These are phyloP conservation scores for Hypoxylon sp. DNA, from an alignment of 2,329 filamentous ascomycete species.

Conservation along the genomic window DNA sequence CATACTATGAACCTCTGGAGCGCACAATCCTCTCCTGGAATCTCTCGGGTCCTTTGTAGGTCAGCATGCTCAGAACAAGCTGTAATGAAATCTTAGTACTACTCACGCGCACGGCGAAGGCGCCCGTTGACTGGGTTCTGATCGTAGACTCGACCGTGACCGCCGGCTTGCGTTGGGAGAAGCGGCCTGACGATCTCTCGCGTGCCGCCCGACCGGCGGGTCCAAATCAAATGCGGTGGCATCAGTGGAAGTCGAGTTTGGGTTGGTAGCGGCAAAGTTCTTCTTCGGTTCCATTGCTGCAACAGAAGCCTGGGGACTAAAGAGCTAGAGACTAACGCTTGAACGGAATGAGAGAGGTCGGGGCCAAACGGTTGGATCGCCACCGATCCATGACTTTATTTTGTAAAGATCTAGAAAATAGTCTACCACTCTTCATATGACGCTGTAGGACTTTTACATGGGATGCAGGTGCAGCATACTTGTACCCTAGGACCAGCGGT, in stretches of 20 bases:
- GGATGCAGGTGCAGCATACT: slow-evolving; percentile 40
- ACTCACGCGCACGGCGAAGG: slow-evolving; percentile 47
- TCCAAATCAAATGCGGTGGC: slow-evolving; percentile 38
- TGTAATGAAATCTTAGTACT: slow-evolving; percentile 9
- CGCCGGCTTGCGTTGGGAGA: slow-evolving; percentile 36
- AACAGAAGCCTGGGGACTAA: slow-evolving; percentile 25
- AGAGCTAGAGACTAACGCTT: slow-evolving; percentile 36
- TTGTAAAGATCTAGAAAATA: slow-evolving; percentile 39
- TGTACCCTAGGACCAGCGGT: slow-evolving; percentile 46
- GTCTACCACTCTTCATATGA: slow-evolving; percentile 41
- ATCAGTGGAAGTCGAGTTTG: slow-evolving; percentile 38
- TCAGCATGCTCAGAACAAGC: slow-evolving; percentile 33
- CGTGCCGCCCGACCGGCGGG: slow-evolving; percentile 38
- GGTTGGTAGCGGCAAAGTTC: slow-evolving; percentile 38
- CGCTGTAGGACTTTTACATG: slow-evolving; percentile 47
- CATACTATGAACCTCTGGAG: slow-evolving; percentile 65
- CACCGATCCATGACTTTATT: slow-evolving; percentile 47
- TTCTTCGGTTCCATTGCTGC: slow-evolving; percentile 42
- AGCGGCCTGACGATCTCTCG: slow-evolving; percentile 25
- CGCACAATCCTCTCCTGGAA: slow-evolving; percentile 58
- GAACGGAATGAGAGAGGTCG: slow-evolving; percentile 40
- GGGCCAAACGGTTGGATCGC: slow-evolving; percentile 43
- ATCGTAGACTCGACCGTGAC: slow-evolving; percentile 41
- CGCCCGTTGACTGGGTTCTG: slow-evolving; percentile 35
- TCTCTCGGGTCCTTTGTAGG: slow-evolving; percentile 53